Evolutionary conservation across 306 rosid genomes (phyloP).

Genomic region (Spatholobus suberectus): DNA sequence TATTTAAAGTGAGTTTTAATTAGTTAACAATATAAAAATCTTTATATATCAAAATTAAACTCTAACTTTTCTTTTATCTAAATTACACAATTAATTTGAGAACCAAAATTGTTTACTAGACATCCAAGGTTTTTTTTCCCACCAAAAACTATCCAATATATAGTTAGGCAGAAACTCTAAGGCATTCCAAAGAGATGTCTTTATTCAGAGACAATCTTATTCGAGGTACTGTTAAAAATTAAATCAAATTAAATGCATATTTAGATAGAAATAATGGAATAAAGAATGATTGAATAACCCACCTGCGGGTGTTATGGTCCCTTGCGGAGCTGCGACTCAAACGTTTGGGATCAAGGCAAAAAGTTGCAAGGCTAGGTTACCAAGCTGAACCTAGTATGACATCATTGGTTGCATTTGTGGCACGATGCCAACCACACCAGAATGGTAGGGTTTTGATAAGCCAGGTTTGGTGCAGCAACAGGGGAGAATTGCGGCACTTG

Average conservation of each 20-base stretch:
- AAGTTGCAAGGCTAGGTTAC: slow-evolving; percentile 60
- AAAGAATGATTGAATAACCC: slow-evolving; percentile 51
- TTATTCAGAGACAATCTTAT: too few relatives aligned
- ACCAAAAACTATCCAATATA: too few relatives aligned
- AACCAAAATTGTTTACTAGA: too few relatives aligned
- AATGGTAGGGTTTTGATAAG: slow-evolving; percentile 60
- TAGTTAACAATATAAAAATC: too few relatives aligned
- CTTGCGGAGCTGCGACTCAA: slow-evolving; percentile 66
- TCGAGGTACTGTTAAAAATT: too few relatives aligned
- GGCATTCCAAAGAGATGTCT: too few relatives aligned
- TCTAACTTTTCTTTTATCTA: too few relatives aligned
- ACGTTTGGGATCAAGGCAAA: slow-evolving; percentile 78
- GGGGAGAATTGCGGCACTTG: slow-evolving; percentile 67
- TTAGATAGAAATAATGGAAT: background rate
- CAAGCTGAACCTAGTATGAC: slow-evolving; percentile 67
- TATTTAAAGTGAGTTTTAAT: too few relatives aligned
- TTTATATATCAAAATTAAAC: too few relatives aligned
- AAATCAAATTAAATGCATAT: background rate
- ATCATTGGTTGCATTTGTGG: slow-evolving; percentile 71
- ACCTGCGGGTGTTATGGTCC: slow-evolving; percentile 69
- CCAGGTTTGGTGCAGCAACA: slow-evolving; percentile 50
- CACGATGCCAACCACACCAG: slow-evolving; percentile 63
- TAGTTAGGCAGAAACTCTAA: too few relatives aligned
- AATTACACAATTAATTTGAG: too few relatives aligned
- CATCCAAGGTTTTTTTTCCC: too few relatives aligned